Evolutionary conservation across 495 filamentous ascomycete genomes (phyloP), one percentile per base, ranked within the genome.

Genomic region (Aspergillus biplanus): DNA sequence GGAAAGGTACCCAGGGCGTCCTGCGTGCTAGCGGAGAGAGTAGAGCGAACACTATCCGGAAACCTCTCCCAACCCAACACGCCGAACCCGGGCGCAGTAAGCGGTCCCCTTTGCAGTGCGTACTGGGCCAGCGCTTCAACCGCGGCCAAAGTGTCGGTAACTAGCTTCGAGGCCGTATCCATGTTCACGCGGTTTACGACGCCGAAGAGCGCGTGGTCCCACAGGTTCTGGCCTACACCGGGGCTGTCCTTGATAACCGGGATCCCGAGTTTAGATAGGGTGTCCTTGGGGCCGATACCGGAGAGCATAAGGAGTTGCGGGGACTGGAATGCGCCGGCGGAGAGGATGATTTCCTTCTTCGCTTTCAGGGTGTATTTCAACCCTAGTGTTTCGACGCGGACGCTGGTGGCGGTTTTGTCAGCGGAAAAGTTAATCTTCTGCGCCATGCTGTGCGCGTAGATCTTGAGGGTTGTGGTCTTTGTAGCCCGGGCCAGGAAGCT

Each of bases 181-280:
- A 73, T 62, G 33, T 77, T 70, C 13, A 75, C 69, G 5, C 63
- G 52, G 47, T 67, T 63, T 1, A 61, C 34, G 27, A 52, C 31
- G 7, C 67, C 69, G 11, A 69, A 67, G 21, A 69, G 59, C 34
- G 73, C 44, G 44, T 84, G 79, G 39, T 82, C 78, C 52, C 68
- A 59, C 71, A 83, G 67, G 48, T 76, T 75, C 69, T 85, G 79
- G 4, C 83, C 83, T 7, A 85, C 83, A 52, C 83, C 78, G 0
- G 79, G 71, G 7, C 62, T 67, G 57, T 82, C 66, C 6, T 66
- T 65, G 9, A 83, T 33, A 11, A 81, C 69, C 1, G 70, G 70
- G 42, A 85, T 81, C 8, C 70, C 65, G 27, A 71, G 64, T 44
- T 68, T 18, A 33, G 77, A 48, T 0, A 85, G 65, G 7, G 4